Evolutionary conservation across 2,329 filamentous ascomycete genomes (phyloP).

Genomic region (Aaosphaeria arxii): DNA sequence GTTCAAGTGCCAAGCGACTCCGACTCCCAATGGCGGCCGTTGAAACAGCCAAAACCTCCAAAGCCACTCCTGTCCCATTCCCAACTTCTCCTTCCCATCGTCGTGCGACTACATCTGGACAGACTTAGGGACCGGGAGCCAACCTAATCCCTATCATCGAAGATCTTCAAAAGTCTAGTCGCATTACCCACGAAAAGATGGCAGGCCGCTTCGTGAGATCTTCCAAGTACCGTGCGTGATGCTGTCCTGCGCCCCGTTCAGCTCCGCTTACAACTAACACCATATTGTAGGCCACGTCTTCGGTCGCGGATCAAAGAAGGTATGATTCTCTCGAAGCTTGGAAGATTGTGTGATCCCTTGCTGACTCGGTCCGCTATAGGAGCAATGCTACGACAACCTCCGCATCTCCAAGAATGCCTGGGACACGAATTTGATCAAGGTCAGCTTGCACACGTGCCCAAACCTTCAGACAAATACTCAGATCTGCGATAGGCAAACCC

Average conservation of each 20-base stretch:
- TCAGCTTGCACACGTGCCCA: conserved; percentile 45
- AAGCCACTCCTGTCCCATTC: too few species aligned
- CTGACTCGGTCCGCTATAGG: conserved; percentile 46
- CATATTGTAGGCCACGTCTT: conserved; percentile 83
- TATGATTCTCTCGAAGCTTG: conserved; percentile 22
- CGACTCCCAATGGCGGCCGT: too few species aligned
- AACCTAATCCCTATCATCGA: too few species aligned
- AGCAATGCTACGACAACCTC: conserved; percentile 97
- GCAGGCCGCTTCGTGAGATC: conserved; percentile 70
- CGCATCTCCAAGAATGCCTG: conserved; percentile 97
- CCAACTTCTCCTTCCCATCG: too few species aligned
- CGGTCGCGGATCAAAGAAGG: conserved; percentile 88
- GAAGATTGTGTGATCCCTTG: neutral
- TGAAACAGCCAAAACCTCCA: too few species aligned
- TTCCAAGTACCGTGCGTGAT: conserved; percentile 66
- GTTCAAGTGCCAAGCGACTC: too few species aligned
- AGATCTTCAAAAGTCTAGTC: too few species aligned
- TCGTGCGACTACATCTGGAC: too few species aligned
- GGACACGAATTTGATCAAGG: conserved; percentile 98
- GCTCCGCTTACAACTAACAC: conserved; percentile 22
- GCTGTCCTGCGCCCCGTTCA: conserved; percentile 30
- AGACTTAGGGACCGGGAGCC: too few species aligned
- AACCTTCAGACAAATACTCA: conserved; percentile 22
- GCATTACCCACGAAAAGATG: conserved; percentile 43
- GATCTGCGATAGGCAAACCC: conserved; percentile 71